Percentiles rank a stretch among this genome's conserved stretches.
Conservation (phyloP, 768 basidiomycete species). For the Calocera viscosa region DNA sequence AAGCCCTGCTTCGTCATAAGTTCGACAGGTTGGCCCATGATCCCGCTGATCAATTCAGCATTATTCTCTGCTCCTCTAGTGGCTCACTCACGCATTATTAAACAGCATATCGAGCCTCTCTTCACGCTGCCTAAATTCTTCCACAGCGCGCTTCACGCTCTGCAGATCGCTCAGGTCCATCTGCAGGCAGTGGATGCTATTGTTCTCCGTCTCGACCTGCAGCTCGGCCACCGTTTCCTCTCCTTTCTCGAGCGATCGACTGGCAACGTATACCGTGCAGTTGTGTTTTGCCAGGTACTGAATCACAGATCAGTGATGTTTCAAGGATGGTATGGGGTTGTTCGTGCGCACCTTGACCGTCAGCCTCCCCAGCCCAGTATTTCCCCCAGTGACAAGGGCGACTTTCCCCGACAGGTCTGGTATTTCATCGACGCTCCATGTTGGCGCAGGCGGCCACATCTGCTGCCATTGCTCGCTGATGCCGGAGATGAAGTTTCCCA, state of each 20-base stretch:
- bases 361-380: not conserved
- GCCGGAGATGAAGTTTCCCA: not conserved
- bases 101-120: slow-evolving; percentile 36
- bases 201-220: not conserved
- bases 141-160: not conserved
- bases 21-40: slow-evolving; percentile 36
- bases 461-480: not conserved
- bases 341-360: not conserved
- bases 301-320: no score
- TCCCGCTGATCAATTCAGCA: slow-evolving; percentile 29
- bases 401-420: not conserved
- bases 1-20: slow-evolving; percentile 37
- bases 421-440: not conserved
- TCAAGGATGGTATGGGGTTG: not conserved
- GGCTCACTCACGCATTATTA: slow-evolving; percentile 33
- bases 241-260: slow-evolving; percentile 3
- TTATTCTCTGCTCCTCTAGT: not conserved
- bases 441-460: not conserved
- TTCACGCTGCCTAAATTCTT: slow-evolving; percentile 30
- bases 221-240: not conserved
- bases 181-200: not conserved
- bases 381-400: not conserved
- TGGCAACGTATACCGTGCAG: slow-evolving; percentile 10
- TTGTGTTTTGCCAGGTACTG: slow-evolving; percentile 11
- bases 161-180: not conserved